Evolutionary conservation across 2,329 filamentous ascomycete genomes (phyloP), one percentile per base, ranked within the genome.

Genomic region (Phoma sp.): DNA sequence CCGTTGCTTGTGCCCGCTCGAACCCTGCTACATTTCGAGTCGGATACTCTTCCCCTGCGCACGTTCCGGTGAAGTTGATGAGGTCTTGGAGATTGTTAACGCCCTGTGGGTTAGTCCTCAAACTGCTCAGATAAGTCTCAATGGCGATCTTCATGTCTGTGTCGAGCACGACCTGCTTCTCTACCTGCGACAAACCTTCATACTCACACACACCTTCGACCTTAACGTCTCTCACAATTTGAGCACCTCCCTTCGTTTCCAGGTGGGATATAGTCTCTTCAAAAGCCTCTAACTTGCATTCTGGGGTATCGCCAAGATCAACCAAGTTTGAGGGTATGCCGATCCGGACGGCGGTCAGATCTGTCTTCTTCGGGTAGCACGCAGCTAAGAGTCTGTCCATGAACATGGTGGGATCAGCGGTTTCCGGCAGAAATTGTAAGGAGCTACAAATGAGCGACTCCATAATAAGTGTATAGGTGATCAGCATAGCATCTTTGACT

Each of bases 101-200:
- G 44, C 79, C 77, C 55, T 84, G 71, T 0, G 85, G 84, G 62
- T 89, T 89, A 52, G 68, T 73, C 2, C 70, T 75, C 4, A 89
- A 77, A 40, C 80, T 65, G 8, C 75, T 73, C 17, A 89, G 73
- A 65, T 89, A 89, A 0, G 71, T 74, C 10, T 78, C 74, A 1
- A 89, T 73, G 40, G 84, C 79, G 27, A 74, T 65, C 27, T 84
- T 65, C 67, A 88, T 87, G 59, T 89, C 86, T 2, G 81, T 81
- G 22, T 78, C 74, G 4, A 85, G 68, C 0, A 87, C 79, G 4
- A 78, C 69, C 13, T 51, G 35, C 21, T 48, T 51, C 3, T 55
- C 47, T 43, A 41, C 36, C 8, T 27, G 27, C 8, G 53, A 65
- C 86, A 64, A 41, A 85, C 0, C 79, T 78, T 1, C 74, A 36